Percentiles rank a stretch among this genome's conserved stretches.
phyloP scores from a whole-genome alignment of 805 yeast genomes.

The Zygosaccharomyces pseudorouxii region DNA sequence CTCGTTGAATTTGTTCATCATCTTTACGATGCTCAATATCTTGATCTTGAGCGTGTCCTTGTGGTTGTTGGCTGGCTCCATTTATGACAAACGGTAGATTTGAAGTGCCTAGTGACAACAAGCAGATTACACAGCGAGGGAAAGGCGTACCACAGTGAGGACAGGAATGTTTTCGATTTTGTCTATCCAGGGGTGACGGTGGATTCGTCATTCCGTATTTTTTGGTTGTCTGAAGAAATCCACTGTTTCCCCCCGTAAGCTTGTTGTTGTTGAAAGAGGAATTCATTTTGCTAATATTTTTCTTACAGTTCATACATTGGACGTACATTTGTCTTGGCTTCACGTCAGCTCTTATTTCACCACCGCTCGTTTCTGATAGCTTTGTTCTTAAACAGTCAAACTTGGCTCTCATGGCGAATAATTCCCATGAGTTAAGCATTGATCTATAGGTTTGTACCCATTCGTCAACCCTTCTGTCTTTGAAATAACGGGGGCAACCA shows the following conservation, averaged over 20 bases:
- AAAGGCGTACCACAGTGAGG: slow-evolving; percentile 84
- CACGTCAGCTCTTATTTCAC: slow-evolving; percentile 44
- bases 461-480: slow-evolving; percentile 62
- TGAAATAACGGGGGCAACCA: slow-evolving; percentile 80
- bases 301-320: slow-evolving; percentile 80
- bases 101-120: slow-evolving; percentile 65
- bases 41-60: neutral
- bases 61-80: slow-evolving; percentile 14
- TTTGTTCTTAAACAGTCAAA: slow-evolving; percentile 77
- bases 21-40: neutral
- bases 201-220: slow-evolving; percentile 14
- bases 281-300: slow-evolving; percentile 47
- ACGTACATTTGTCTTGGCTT: slow-evolving; percentile 72
- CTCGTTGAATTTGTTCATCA: neutral
- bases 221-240: slow-evolving; percentile 6
- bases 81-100: slow-evolving; percentile 33
- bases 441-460: slow-evolving; percentile 74
- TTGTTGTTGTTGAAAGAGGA: slow-evolving; percentile 1
- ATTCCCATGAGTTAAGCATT: slow-evolving; percentile 72
- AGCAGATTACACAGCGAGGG: slow-evolving; percentile 88
- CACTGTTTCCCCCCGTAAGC: slow-evolving; percentile 8
- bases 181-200: slow-evolving; percentile 7
- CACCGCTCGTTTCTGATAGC: slow-evolving; percentile 50
- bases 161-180: slow-evolving; percentile 42
- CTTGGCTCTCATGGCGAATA: slow-evolving; percentile 72